A percentile compares a stretch with the other conserved stretches of the same genome.
phyloP scores from a whole-genome alignment of 129 eudicot genomes.

The Lonicera japonica region DNA sequence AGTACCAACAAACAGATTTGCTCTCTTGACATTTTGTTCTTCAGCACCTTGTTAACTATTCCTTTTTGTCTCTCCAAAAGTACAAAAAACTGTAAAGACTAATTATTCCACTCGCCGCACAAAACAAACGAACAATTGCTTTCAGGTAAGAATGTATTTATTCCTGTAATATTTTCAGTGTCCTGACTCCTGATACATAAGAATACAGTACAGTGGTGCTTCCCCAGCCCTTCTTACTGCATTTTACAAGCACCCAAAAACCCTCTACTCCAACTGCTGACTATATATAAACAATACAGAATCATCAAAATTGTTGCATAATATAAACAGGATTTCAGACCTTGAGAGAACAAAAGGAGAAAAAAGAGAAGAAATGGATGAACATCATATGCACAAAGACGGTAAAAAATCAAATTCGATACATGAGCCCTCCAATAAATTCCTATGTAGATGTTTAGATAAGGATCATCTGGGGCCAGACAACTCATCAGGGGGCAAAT shows the following conservation, averaged over 20 bases:
- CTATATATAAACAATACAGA: slow-evolving; percentile 31
- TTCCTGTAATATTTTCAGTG: slow-evolving; percentile 5
- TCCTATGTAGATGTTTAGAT: background rate
- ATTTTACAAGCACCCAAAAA: slow-evolving; percentile 10
- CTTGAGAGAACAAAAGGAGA: background rate
- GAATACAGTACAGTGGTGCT: slow-evolving; percentile 9
- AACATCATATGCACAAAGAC: slow-evolving; percentile 22
- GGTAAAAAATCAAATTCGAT: slow-evolving; percentile 10
- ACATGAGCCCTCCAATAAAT: background rate
- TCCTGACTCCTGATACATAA: slow-evolving; percentile 19
- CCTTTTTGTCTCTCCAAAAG: too few species aligned
- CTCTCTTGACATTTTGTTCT: too few species aligned
- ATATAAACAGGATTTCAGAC: slow-evolving; percentile 14
- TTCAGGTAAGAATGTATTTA: slow-evolving; percentile 21
- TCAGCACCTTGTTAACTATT: too few species aligned
- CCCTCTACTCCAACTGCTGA: slow-evolving; percentile 17
- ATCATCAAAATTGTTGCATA: slow-evolving; percentile 30
- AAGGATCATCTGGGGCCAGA: slow-evolving; percentile 78
- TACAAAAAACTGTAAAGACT: background rate
- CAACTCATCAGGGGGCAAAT: slow-evolving; percentile 68
- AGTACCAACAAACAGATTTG: too few species aligned
- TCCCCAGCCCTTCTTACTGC: slow-evolving; percentile 9
- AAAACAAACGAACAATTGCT: background rate
- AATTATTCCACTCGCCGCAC: too few species aligned
- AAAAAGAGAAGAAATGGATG: background rate